Evolutionary conservation across 2,329 filamentous ascomycete species (phyloP).

Genomic region (Hypoxylon sp.): DNA sequence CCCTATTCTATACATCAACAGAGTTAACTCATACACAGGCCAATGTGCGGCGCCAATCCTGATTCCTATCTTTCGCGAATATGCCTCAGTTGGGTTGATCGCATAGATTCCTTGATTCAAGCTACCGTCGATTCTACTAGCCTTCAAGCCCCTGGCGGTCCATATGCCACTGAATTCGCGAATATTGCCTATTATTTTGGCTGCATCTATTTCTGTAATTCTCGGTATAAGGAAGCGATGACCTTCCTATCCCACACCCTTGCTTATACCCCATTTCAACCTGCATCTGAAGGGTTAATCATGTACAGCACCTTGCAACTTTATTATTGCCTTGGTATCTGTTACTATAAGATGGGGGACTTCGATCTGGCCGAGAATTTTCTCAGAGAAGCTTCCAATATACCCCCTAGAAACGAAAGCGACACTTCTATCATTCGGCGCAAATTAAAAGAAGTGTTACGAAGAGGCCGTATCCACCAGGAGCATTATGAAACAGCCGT

Average conservation of each 20-base stretch:
- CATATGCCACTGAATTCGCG: not conserved
- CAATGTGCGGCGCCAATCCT: not conserved
- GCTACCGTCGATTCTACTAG: not conserved
- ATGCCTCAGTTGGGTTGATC: slow-evolving; percentile 6
- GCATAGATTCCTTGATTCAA: not conserved
- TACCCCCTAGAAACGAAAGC: not conserved
- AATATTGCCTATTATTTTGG: slow-evolving; percentile 5
- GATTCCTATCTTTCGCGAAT: slow-evolving; percentile 3
- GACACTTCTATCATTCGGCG: not conserved
- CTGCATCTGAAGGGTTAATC: too few relatives aligned
- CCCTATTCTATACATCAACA: not conserved
- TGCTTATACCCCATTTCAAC: not conserved
- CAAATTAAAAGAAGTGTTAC: not conserved
- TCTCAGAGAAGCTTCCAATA: not conserved
- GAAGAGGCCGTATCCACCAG: not conserved
- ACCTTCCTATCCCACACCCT: not conserved
- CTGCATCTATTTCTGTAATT: slow-evolving; percentile 6
- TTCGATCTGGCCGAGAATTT: slow-evolving; percentile 1
- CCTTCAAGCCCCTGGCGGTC: not conserved
- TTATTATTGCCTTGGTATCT: slow-evolving; percentile 7
- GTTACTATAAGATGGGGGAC: slow-evolving; percentile 1
- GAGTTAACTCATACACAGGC: not conserved
- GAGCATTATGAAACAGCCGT: slow-evolving; percentile 6
- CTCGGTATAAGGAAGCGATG: slow-evolving; percentile 8
- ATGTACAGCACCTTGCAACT: not conserved